Evolutionary conservation across 768 basidiomycete species (phyloP).

Genomic region (Amanita thiersii): DNA sequence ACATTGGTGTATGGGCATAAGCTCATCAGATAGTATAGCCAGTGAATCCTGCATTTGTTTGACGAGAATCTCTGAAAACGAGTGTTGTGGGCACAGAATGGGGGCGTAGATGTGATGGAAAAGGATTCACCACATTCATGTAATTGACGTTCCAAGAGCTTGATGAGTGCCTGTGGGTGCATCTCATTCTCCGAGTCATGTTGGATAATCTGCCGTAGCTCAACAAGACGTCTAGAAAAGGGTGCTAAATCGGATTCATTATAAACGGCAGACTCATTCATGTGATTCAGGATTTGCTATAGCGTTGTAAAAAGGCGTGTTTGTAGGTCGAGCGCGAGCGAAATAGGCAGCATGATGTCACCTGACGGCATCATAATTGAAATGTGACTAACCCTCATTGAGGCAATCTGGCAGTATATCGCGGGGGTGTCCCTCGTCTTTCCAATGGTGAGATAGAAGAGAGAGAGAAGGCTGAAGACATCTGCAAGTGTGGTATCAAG

Average conservation of each 20-base stretch:
- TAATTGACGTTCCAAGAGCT: constrained; percentile 83
- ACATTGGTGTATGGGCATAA: constrained; percentile 84
- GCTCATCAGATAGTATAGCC: constrained; percentile 81
- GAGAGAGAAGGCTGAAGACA: constrained; percentile 89
- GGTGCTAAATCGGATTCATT: constrained; percentile 87
- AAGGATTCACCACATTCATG: constrained; percentile 79
- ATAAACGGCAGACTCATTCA: constrained; percentile 94
- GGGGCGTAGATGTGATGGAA: constrained; percentile 1
- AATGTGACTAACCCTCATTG: constrained; percentile 93
- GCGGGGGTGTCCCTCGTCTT: constrained; percentile 93
- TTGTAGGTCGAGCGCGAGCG: too few species aligned
- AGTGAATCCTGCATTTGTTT: constrained; percentile 75
- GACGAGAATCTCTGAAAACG: constrained; percentile 62
- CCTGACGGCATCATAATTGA: too few species aligned
- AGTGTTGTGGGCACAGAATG: not conserved
- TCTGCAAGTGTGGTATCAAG: constrained; percentile 94
- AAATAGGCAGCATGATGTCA: too few species aligned
- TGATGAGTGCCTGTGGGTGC: constrained; percentile 82
- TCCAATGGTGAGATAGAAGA: constrained; percentile 97
- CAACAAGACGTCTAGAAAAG: constrained; percentile 73
- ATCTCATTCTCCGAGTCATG: constrained; percentile 74
- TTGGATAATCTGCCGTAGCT: constrained; percentile 81
- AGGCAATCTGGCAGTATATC: constrained; percentile 92
- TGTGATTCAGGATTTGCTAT: constrained; percentile 90
- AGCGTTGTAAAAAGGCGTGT: constrained; percentile 14